These are phyloP conservation scores for Panaeolus cyanescens DNA, from an alignment of 768 basidiomycete species.

Conservation along the genomic window DNA sequence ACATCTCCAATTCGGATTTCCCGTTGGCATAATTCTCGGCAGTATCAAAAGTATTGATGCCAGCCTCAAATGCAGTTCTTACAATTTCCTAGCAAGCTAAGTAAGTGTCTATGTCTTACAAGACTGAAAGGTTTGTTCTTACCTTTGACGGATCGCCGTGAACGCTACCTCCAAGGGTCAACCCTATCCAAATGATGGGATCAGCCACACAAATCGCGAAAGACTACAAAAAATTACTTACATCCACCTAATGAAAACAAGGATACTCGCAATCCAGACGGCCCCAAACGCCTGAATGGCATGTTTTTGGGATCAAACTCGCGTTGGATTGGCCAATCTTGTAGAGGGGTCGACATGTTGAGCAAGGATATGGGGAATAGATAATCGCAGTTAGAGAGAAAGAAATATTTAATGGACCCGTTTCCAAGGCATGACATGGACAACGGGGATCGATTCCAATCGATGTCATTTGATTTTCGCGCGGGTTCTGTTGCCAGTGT, in stretches of 20 bases:
- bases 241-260: conserved; percentile 69
- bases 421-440: neutral
- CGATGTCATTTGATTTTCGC: neutral
- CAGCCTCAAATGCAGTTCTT: conserved; percentile 69
- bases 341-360: conserved; percentile 16
- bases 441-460: neutral
- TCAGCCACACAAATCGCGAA: neutral
- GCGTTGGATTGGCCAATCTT: conserved; percentile 19
- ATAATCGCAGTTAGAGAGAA: neutral
- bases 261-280: conserved; percentile 60
- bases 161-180: conserved; percentile 63
- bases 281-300: conserved; percentile 55
- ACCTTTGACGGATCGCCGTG: conserved; percentile 70
- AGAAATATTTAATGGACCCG: neutral
- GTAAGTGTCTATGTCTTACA: neutral
- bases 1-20: conserved; percentile 74
- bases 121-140: neutral
- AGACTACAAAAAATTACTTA: conserved; percentile 16
- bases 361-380: neutral
- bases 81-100: conserved; percentile 59
- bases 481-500: neutral
- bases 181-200: conserved; percentile 28
- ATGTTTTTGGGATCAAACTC: conserved; percentile 53
- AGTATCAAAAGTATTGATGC: conserved; percentile 72
- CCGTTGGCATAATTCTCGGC: conserved; percentile 65